Percentiles rank a stretch among this genome's conserved stretches.
phyloP scores from a whole-genome alignment of 352 stramenopile genomes.

The Elongisporangium prolatum region DNA sequence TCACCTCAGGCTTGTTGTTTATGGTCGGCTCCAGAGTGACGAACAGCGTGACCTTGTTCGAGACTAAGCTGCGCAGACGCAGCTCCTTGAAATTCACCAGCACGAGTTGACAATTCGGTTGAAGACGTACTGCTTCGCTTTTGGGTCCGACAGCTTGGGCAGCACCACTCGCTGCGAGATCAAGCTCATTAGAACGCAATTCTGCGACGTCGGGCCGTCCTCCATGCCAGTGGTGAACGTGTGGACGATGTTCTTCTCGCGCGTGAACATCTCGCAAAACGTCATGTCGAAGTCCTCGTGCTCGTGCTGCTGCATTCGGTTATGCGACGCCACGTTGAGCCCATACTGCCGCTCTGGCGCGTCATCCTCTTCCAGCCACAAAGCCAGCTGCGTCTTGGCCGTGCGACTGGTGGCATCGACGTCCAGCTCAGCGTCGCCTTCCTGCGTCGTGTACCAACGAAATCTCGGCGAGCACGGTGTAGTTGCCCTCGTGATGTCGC shows the following conservation, averaged over 20 bases:
- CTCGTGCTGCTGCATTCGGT: slow-evolving; percentile 31
- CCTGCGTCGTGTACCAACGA: slow-evolving; percentile 17
- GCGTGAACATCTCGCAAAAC: slow-evolving; percentile 58
- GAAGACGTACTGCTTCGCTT: slow-evolving; percentile 59
- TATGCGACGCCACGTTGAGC: slow-evolving; percentile 30
- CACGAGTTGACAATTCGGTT: slow-evolving; percentile 78
- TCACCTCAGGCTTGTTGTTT: slow-evolving; percentile 29
- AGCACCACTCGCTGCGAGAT: slow-evolving; percentile 56
- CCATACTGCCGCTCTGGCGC: slow-evolving; percentile 27
- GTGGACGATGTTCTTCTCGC: slow-evolving; percentile 78
- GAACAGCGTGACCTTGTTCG: slow-evolving; percentile 79
- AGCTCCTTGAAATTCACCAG: slow-evolving; percentile 83
- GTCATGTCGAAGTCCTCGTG: slow-evolving; percentile 52
- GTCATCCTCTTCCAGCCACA: slow-evolving; percentile 49
- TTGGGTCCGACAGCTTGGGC: slow-evolving; percentile 41
- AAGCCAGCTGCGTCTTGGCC: slow-evolving; percentile 29
- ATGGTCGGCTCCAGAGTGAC: slow-evolving; percentile 35
- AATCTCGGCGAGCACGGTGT: slow-evolving; percentile 52
- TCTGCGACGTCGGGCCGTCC: slow-evolving; percentile 53
- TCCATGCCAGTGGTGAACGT: slow-evolving; percentile 64
- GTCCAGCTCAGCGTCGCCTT: slow-evolving; percentile 6
- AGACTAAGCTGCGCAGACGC: slow-evolving; percentile 71
- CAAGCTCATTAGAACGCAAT: slow-evolving; percentile 56
- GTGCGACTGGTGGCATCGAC: slow-evolving; percentile 7
- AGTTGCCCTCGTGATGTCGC: too few relatives aligned